These are phyloP conservation scores for Hysterium pulicare DNA, from an alignment of 2,329 filamentous ascomycete genomes.

Conservation along the genomic window DNA sequence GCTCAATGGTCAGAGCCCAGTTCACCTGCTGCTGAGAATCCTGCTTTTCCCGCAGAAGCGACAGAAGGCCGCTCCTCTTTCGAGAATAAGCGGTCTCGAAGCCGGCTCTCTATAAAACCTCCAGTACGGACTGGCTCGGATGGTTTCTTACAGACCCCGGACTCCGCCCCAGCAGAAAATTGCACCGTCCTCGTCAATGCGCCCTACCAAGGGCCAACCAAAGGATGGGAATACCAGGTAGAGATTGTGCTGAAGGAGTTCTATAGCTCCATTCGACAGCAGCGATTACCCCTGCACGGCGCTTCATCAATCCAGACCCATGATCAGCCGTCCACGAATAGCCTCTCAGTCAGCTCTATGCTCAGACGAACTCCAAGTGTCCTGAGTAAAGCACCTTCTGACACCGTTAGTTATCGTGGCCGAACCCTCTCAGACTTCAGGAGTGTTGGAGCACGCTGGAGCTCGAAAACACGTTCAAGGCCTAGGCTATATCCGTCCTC, in stretches of 20 bases:
- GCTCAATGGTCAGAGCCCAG: slow-evolving; percentile 33
- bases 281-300: slow-evolving; percentile 82
- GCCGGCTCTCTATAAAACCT: slow-evolving; percentile 43
- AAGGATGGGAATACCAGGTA: slow-evolving; percentile 83
- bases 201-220: slow-evolving; percentile 70
- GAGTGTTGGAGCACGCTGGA: slow-evolving; percentile 68
- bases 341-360: slow-evolving; percentile 67
- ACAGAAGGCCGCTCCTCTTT: slow-evolving; percentile 28
- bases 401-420: slow-evolving; percentile 71
- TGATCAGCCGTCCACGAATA: slow-evolving; percentile 52
- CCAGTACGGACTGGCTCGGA: slow-evolving; percentile 35
- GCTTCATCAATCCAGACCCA: slow-evolving; percentile 50
- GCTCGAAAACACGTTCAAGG: slow-evolving; percentile 80
- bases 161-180: slow-evolving; percentile 47
- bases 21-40: slow-evolving; percentile 27
- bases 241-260: slow-evolving; percentile 90
- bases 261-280: slow-evolving; percentile 82
- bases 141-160: slow-evolving; percentile 25
- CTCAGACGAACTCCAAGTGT: slow-evolving; percentile 86
- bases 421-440: slow-evolving; percentile 62
- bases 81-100: slow-evolving; percentile 36
- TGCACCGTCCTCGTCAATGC: slow-evolving; percentile 75
- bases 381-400: slow-evolving; percentile 88
- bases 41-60: slow-evolving; percentile 23
- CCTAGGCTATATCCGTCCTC: slow-evolving; percentile 72